These are phyloP conservation scores for Trypanosoma conorhini DNA, from an alignment of 208 protist genomes.

Conservation along the genomic window DNA sequence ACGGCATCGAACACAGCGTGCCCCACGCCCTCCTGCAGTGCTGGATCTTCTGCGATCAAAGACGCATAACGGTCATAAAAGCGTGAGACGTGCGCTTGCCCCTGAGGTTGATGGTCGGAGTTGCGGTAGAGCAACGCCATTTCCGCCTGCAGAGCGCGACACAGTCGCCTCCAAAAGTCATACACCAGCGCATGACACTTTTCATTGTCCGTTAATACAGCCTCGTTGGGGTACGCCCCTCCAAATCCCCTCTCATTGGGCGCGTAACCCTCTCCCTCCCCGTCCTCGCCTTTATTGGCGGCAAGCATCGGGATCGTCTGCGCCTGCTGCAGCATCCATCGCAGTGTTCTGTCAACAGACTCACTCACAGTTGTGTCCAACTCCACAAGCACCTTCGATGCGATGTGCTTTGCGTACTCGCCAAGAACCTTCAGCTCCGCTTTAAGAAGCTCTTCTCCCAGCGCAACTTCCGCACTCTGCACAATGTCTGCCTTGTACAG, in stretches of 20 bases:
- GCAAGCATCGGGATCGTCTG: constrained; percentile 50
- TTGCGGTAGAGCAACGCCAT: constrained; percentile 36
- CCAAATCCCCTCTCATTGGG: constrained; percentile 2
- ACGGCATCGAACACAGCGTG: constrained; percentile 57
- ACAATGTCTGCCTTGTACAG: constrained; percentile 68
- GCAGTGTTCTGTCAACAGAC: constrained; percentile 53
- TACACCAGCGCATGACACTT: constrained; percentile 52
- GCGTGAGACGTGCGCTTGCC: constrained; percentile 8
- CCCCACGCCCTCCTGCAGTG: constrained; percentile 46
- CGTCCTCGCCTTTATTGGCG: background rate
- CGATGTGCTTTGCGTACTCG: constrained; percentile 56
- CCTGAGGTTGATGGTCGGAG: constrained; percentile 15
- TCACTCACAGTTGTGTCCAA: constrained; percentile 50
- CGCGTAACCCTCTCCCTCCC: background rate
- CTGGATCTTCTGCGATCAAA: constrained; percentile 56
- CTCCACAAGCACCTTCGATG: constrained; percentile 44
- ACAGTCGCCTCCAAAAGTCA: constrained; percentile 66
- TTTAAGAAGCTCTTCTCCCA: constrained; percentile 57
- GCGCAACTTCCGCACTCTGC: constrained; percentile 34
- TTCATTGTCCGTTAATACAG: constrained; percentile 43
- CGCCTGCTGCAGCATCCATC: constrained; percentile 51
- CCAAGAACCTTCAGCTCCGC: constrained; percentile 50
- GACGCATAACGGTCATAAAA: constrained; percentile 58
- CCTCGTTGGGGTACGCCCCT: constrained; percentile 9
- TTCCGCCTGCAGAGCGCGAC: constrained; percentile 20